Base-by-base conservation (phyloP, 140 eudicot species). In the Flaveria floridana region DNA sequence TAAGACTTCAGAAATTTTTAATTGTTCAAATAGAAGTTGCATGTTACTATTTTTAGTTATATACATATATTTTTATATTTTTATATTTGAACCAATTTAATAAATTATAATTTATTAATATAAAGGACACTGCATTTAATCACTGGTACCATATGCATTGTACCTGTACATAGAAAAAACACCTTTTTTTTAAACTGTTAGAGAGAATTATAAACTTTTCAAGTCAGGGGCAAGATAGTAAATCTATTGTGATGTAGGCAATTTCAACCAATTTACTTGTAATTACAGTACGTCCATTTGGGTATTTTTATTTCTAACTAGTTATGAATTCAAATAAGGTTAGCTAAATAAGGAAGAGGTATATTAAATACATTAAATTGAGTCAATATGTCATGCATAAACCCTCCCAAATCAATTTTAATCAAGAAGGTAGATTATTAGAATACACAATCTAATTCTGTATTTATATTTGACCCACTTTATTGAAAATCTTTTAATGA, bases 91-190 rank as follows among this genome's bases (percentile, higher is more conserved):
- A 37, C 51, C 26, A n/a, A 41, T 41, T 41, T 3, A 6, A 15
- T 65, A 65, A 37, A 19, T 19, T 16, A 65, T 15, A n/a, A 34
- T 34, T 26, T 65, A 65, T 10, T 66, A 44, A 39, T 41, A 9
- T 66, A 16, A 41, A 66, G 23, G 26, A 18, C 53, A 16, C 51
- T 65, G 21, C 42, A 66, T 18, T 41, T 41, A 37, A 66, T 18
- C 34, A 66, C 4, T 41, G 71, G 52, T 41, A 66, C 71, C 30
- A 16, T 66, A 39, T 63, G 4, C 47, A 63, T 63, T 63, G 69
- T n/a, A 63, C 23, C 46, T 63, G 34, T 63, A 30, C 47, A 63
- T 63, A 63, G 41, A 28, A 61, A 63, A 48, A 48, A n/a, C 2
- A 15, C 18, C 25, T 23, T 63, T 63, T 61, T 3, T 13, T 12